These are phyloP conservation scores for Psophocarpus tetragonolobus DNA, from an alignment of 306 rosid genomes.

Conservation along the genomic window DNA sequence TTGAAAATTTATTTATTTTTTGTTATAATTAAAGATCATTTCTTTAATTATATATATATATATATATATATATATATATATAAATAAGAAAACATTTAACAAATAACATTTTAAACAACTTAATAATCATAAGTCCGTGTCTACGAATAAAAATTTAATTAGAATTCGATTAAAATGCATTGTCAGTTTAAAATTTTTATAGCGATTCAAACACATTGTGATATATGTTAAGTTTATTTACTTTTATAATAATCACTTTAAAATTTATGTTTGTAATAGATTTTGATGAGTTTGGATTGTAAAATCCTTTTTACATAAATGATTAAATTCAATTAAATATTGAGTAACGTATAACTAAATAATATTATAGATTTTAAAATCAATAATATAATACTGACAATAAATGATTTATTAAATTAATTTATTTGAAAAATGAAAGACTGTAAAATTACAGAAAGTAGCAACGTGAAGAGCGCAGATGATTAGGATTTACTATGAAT, in stretches of 20 bases:
- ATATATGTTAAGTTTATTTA: background rate
- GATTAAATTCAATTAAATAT: background rate
- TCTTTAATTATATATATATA: no score
- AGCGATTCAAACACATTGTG: background rate
- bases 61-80: no score
- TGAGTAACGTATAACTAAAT: background rate
- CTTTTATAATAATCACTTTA: background rate
- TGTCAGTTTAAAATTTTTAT: background rate
- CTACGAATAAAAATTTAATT: background rate
- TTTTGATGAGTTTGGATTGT: background rate
- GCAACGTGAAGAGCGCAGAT: conserved; percentile 37
- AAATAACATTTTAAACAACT: background rate
- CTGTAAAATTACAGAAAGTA: background rate
- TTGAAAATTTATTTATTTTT: background rate
- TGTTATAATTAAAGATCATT: no score
- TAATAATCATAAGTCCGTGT: background rate
- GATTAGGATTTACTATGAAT: conserved; percentile 15
- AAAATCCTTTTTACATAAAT: background rate
- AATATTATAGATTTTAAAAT: background rate
- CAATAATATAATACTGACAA: background rate
- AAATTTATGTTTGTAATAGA: background rate
- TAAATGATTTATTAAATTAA: background rate
- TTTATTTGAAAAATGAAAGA: background rate
- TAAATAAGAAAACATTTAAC: background rate
- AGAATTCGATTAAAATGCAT: background rate